These are phyloP conservation scores for Petunia hybrid DNA, from an alignment of 305 asterid genomes.

Conservation along the genomic window DNA sequence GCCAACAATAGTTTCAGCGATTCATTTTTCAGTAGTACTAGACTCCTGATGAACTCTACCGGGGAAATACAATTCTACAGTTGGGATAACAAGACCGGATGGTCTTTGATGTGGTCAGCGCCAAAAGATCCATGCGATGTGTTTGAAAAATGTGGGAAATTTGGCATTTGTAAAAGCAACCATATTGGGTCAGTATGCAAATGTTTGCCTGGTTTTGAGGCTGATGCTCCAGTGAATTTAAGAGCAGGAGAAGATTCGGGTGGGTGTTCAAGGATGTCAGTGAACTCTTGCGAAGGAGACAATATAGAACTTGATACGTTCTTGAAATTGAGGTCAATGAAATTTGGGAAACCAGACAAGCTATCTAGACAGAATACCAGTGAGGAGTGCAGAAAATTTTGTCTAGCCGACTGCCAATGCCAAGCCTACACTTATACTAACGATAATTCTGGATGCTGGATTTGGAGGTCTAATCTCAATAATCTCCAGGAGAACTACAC, in stretches of 20 bases:
- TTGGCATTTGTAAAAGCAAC: constrained; percentile 39
- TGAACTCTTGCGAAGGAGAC: constrained; percentile 21
- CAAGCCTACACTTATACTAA: constrained; percentile 40
- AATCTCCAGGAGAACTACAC: constrained; percentile 31
- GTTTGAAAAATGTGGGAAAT: constrained; percentile 45
- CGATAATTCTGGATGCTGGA: constrained; percentile 30
- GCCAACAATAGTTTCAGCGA: no score
- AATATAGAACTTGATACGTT: constrained; percentile 22
- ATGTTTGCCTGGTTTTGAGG: constrained; percentile 49
- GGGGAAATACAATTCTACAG: constrained; percentile 47
- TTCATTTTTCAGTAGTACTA: not conserved
- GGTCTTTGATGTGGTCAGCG: constrained; percentile 41
- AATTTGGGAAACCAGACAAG: not conserved
- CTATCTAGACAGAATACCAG: not conserved
- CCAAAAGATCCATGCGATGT: constrained; percentile 43
- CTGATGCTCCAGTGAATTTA: constrained; percentile 35
- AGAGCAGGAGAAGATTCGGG: constrained; percentile 18
- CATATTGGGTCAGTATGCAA: constrained; percentile 30
- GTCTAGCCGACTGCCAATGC: constrained; percentile 44
- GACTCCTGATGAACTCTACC: constrained; percentile 47
- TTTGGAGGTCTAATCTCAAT: constrained; percentile 37
- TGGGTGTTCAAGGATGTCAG: constrained; percentile 42
- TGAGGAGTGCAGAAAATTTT: constrained; percentile 37
- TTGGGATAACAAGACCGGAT: not conserved
- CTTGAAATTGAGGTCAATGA: constrained; percentile 27